Evolutionary conservation across 2,329 filamentous ascomycete species (phyloP).

Genomic region (Talaromyces sp.): DNA sequence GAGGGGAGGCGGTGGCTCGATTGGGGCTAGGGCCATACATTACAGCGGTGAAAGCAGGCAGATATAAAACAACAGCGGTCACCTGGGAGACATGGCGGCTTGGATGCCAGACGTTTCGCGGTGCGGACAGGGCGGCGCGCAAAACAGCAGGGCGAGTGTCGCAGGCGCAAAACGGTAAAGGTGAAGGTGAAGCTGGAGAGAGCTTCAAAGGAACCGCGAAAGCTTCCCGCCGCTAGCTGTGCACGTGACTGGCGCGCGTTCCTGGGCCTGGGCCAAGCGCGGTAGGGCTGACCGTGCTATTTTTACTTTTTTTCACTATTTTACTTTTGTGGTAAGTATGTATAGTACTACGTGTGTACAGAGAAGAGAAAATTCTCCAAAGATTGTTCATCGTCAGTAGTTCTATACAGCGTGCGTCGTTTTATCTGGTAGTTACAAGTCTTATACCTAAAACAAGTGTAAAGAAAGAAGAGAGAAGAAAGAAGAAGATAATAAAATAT

Average conservation of each 20-base stretch:
- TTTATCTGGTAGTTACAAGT: background rate
- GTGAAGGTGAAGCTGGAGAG: background rate
- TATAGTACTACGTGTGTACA: too few species aligned
- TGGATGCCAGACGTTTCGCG: background rate
- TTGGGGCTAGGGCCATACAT: slow-evolving; percentile 4
- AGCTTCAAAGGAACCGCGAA: slow-evolving; percentile 4
- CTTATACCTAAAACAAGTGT: background rate
- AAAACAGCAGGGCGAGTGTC: background rate
- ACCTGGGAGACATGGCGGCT: background rate
- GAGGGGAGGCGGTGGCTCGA: slow-evolving; percentile 3
- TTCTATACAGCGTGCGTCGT: background rate
- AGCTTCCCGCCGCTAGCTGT: slow-evolving; percentile 1
- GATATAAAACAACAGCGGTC: background rate
- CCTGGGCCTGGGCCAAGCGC: background rate
- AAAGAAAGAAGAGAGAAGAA: background rate
- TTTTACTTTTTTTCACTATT: too few species aligned
- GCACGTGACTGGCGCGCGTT: slow-evolving; percentile 1
- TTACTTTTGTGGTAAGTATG: too few species aligned
- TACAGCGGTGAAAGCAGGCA: background rate
- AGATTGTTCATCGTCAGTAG: too few species aligned
- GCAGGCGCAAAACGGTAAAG: background rate
- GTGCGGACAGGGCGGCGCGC: background rate
- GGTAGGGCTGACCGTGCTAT: background rate
- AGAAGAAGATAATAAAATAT: background rate
- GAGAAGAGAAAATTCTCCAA: too few species aligned